These are phyloP conservation scores for Ceratocystiopsis brevicomis DNA, from an alignment of 2,329 filamentous ascomycete species.

Conservation along the genomic window DNA sequence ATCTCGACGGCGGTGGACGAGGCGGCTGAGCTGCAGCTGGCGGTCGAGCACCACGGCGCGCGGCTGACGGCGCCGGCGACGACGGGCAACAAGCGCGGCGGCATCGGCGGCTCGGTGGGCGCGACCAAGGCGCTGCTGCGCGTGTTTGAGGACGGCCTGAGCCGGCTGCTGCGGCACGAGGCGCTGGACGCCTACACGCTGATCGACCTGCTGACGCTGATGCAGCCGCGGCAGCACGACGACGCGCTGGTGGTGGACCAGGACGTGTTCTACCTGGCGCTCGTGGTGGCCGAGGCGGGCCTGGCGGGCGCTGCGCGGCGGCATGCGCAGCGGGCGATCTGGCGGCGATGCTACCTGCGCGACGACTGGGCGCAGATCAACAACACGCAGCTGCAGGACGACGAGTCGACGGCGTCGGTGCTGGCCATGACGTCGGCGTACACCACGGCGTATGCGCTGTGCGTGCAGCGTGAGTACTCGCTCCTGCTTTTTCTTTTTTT, in stretches of 20 bases:
- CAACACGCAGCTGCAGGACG: constrained; percentile 55
- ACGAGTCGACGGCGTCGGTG: constrained; percentile 43
- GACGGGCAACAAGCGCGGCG: constrained; percentile 20
- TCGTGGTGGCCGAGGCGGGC: constrained; percentile 39
- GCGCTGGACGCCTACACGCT: constrained; percentile 46
- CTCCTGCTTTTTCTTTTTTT: constrained; percentile 28
- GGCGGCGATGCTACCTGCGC: constrained; percentile 68
- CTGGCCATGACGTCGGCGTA: constrained; percentile 50
- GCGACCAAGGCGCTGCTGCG: constrained; percentile 43
- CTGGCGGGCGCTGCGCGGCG: constrained; percentile 36
- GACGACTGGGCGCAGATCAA: constrained; percentile 75
- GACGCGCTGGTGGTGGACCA: constrained; percentile 31
- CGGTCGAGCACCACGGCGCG: constrained; percentile 46
- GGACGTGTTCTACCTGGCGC: constrained; percentile 56
- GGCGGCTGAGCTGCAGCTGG: constrained; percentile 57
- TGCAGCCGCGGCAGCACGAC: constrained; percentile 23
- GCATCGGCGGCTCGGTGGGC: too few species aligned
- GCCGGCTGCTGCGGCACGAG: constrained; percentile 50
- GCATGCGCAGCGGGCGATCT: constrained; percentile 47
- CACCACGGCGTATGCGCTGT: constrained; percentile 43
- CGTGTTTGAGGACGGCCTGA: constrained; percentile 52
- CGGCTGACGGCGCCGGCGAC: constrained; percentile 20
- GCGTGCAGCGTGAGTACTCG: constrained; percentile 41
- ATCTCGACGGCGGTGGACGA: constrained; percentile 60
- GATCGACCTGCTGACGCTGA: constrained; percentile 65